Percentiles rank a stretch among this genome's conserved stretches.
Evolutionary conservation across 2,329 filamentous ascomycete genomes (phyloP).

Genomic region (Podosphaera aphanis): DNA sequence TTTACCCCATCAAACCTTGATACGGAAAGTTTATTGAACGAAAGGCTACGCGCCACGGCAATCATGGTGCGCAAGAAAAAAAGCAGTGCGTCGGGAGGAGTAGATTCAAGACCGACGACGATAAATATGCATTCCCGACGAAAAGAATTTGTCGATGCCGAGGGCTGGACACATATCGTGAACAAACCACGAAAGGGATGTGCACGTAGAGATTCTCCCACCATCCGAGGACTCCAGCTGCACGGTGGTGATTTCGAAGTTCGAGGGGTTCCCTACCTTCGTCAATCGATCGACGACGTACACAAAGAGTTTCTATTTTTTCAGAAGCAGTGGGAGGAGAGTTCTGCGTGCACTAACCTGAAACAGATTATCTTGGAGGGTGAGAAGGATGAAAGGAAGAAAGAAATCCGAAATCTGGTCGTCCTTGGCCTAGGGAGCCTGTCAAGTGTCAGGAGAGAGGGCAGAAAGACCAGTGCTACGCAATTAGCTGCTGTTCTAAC

Average conservation of each 20-base stretch:
- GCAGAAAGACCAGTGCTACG: constrained; percentile 11
- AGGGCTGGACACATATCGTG: constrained; percentile 17
- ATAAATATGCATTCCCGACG: constrained; percentile 6
- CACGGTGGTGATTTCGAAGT: constrained; percentile 13
- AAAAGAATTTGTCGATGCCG: constrained; percentile 12
- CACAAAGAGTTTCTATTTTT: constrained; percentile 9
- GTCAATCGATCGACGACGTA: constrained; percentile 12
- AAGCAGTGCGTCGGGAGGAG: too few species aligned
- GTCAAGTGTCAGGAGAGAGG: constrained; percentile 12
- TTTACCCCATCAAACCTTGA: too few species aligned
- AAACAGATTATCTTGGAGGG: constrained; percentile 3
- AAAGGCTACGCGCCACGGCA: too few species aligned
- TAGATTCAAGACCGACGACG: too few species aligned
- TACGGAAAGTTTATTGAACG: too few species aligned
- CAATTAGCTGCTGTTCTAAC: constrained; percentile 14
- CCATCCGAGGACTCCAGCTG: constrained; percentile 1
- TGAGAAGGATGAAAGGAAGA: neutral
- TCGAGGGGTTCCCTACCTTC: constrained; percentile 12
- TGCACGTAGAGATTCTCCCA: constrained; percentile 1
- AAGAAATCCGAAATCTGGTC: constrained; percentile 10
- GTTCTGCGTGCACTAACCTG: constrained; percentile 7
- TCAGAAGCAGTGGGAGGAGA: constrained; percentile 12
- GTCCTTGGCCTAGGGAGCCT: constrained; percentile 15
- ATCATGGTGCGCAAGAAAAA: too few species aligned
- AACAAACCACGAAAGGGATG: constrained; percentile 7